Evolutionary conservation across 2,329 filamentous ascomycete genomes (phyloP).

Genomic region (Talaromyces sp.): DNA sequence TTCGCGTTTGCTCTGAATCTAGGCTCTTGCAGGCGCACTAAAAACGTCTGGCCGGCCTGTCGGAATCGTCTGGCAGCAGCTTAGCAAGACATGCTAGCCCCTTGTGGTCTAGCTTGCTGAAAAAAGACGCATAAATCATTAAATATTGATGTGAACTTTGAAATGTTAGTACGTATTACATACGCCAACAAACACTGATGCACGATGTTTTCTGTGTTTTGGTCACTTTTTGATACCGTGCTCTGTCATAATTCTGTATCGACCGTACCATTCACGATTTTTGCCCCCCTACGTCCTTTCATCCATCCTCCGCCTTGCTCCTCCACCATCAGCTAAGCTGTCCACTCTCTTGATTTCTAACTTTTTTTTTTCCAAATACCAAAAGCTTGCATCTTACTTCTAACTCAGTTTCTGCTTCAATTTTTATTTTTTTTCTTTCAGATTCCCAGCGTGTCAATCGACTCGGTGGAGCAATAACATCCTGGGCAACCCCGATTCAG

Average conservation of each 20-base stretch:
- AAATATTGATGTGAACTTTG: background rate
- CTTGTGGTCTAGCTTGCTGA: background rate
- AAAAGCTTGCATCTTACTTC: background rate
- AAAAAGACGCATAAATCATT: background rate
- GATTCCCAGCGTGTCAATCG: background rate
- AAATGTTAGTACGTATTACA: background rate
- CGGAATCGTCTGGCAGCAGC: slow-evolving; percentile 10
- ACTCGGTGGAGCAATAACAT: background rate
- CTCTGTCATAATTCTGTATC: background rate
- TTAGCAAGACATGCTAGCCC: slow-evolving; percentile 4
- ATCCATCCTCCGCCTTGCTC: background rate
- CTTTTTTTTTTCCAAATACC: background rate
- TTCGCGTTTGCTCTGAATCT: background rate
- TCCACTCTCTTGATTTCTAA: background rate
- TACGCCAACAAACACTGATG: background rate
- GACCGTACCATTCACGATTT: background rate
- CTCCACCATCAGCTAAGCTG: background rate
- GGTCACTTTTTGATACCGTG: background rate
- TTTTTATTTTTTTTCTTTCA: background rate
- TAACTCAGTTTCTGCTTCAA: background rate
- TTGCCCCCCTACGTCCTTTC: background rate
- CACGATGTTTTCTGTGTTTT: background rate
- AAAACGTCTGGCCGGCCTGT: slow-evolving; percentile 15
- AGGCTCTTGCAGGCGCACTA: slow-evolving; percentile 4
- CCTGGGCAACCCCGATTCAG: background rate